Base-by-base conservation (phyloP, 805 yeast genomes). In the Lipomyces anomalus region DNA sequence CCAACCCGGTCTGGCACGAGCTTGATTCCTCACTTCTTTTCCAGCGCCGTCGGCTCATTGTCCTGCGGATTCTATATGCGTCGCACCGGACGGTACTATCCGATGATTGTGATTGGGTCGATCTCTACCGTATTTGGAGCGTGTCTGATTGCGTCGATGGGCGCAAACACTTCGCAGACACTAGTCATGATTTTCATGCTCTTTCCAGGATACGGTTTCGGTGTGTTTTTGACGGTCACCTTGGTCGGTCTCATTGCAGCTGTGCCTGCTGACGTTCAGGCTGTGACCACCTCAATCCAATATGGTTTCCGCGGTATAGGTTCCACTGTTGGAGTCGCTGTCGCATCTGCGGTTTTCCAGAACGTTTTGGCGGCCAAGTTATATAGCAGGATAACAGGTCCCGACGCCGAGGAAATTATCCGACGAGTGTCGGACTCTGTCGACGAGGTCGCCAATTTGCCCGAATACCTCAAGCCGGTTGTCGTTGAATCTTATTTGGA, bases 281-380 rank as follows among this genome's bases (percentile, higher is more conserved):
- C 90, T 2, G 71, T 83, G 21, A 81, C 84, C 1, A 83, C 89
- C 0, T 80, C 87, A 0, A 80, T 83, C 49, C 86, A 82, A 50
- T 83, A 82, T 57, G 82, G 83, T 0, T 80, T 80, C 61, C 69
- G 85, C 59, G 74, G 84, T 11, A 78, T 83, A 0, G 87, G 87
- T 0, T 76, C 83, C 6, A 80, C 85, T 0, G 64, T 81, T 29
- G 87, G 87, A 36, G 83, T 81, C 21, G 66, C 83, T 1, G 58
- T 76, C 18, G 76, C 80, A 1, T 67, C 77, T 35, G 78, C 81
- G 2, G 67, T 77, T 21, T 78, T 77, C 61, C 81, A 76, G 56
- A 62, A 63, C 22, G 57, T 66, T 11, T 63, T 77, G 41, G 50
- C 53, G 1, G 30, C 47, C 7, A 43, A 51, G 17, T 55, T 68